Base-by-base conservation (phyloP, 805 yeast genomes). In the Lipomyces mesembrius region DNA sequence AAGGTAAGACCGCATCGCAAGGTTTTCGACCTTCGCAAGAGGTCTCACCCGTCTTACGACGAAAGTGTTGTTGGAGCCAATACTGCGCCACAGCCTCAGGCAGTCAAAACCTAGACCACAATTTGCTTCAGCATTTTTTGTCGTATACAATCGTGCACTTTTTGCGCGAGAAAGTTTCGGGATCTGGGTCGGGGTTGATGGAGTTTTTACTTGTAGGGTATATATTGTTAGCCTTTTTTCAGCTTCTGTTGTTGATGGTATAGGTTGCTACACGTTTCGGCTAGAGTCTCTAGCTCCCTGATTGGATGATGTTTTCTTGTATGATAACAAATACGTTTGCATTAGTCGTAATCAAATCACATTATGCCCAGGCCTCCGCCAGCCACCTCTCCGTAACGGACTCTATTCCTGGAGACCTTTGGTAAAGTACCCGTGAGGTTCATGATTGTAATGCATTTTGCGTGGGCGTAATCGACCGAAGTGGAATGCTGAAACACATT, bases 11-110 rank as follows among this genome's bases (percentile, higher is more conserved):
- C 63, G 4, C 63, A 60, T 20, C 66, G 67, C 39, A 67, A 62
- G 53, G 69, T 67, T 11, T 59, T 68, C 53, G 58, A 66, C 34
- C 56, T 68, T 7, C 64, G 71, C 61, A 62, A 66, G 56, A 54
- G 39, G 20, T 59, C 27, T 4, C 34, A 12, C 43, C 37, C 51
- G 49, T 27, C 46, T 34, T 57, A 57, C 32, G 37, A 39, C n/a
- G 32, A 11, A 3, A 11, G 20, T 4, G 29, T 17, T 12, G 25
- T 22, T 11, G 35, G 58, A 20, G 12, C 58, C 58, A 32, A 17
- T 12, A 17, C 3, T 14, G 39, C 17, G 12, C 20, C 39, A 22
- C 32, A 57, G 35, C 61, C 56, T 46, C 64, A 56, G 49, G 25
- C 65, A 25, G 34, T 62, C 32, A 62, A 62, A 34, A 57, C 9